Conservation (phyloP, 306 rosid genomes). For the Gillenia trifoliata region DNA sequence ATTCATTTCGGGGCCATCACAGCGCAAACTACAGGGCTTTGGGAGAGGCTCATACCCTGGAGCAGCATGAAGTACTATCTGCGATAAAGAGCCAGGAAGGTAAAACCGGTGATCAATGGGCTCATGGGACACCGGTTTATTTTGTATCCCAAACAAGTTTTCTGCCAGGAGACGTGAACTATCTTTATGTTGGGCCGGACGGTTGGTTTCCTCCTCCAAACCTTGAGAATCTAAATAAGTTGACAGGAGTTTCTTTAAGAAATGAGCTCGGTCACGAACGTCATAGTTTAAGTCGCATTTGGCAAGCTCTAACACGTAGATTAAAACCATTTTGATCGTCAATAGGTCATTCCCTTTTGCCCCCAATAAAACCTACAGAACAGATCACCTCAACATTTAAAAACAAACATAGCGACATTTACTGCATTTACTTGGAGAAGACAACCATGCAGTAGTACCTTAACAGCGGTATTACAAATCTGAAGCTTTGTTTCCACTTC, state of each 20-base stretch:
- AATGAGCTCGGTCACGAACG: slow-evolving; percentile 80
- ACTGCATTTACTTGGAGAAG: neutral
- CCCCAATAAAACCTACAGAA: slow-evolving; percentile 54
- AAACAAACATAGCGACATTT: neutral
- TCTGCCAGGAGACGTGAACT: slow-evolving; percentile 49
- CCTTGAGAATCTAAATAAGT: slow-evolving; percentile 45
- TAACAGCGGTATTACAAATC: slow-evolving; percentile 70
- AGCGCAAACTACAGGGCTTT: slow-evolving; percentile 69
- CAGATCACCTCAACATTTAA: slow-evolving; percentile 22
- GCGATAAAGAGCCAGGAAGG: slow-evolving; percentile 97
- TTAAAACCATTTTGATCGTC: slow-evolving; percentile 44
- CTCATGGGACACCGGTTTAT: slow-evolving; percentile 44
- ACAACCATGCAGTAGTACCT: slow-evolving; percentile 40
- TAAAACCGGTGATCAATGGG: slow-evolving; percentile 63
- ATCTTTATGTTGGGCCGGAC: slow-evolving; percentile 32
- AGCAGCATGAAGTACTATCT: slow-evolving; percentile 95
- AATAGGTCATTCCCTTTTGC: slow-evolving; percentile 48
- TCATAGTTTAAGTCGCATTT: slow-evolving; percentile 73
- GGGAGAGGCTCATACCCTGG: slow-evolving; percentile 99
- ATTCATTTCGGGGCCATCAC: slow-evolving; percentile 23
- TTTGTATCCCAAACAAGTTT: slow-evolving; percentile 49
- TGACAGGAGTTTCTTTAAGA: slow-evolving; percentile 54
- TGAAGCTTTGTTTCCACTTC: slow-evolving; percentile 84
- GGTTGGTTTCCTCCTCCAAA: slow-evolving; percentile 31
- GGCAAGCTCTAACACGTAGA: slow-evolving; percentile 78